phyloP scores from a whole-genome alignment of 306 rosid genomes.

The Prunus campanulata region DNA sequence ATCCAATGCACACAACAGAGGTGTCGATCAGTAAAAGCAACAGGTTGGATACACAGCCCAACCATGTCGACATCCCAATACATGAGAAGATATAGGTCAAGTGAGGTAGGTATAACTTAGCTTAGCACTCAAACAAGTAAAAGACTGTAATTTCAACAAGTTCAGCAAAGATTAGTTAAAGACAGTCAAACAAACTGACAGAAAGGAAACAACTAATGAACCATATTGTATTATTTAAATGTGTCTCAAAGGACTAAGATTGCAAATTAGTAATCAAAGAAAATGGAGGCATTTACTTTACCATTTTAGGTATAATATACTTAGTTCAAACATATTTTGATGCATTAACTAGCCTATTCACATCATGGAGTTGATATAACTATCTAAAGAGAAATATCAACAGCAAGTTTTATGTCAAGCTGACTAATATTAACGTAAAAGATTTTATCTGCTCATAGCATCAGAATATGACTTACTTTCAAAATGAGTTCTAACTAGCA shows the following conservation, averaged over 20 bases:
- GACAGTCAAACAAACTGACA: background rate
- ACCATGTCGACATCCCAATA: background rate
- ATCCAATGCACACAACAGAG: background rate
- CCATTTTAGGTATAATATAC: background rate
- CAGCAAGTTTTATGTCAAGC: background rate
- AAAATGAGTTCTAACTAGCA: conserved; percentile 59
- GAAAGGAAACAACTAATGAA: background rate
- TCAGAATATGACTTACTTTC: conserved; percentile 48
- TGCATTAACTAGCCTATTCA: background rate
- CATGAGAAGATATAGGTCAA: background rate
- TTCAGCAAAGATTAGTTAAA: background rate
- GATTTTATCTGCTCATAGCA: background rate
- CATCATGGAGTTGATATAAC: background rate
- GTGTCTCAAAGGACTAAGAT: background rate
- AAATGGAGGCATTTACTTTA: background rate
- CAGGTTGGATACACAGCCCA: background rate
- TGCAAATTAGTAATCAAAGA: background rate
- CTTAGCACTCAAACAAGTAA: background rate
- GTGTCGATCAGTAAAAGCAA: background rate
- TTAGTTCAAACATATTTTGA: background rate
- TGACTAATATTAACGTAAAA: background rate
- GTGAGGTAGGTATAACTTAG: background rate
- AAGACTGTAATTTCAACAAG: background rate
- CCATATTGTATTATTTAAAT: background rate
- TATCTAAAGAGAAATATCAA: background rate